Conservation (phyloP, 768 basidiomycete species). For the Boletus reticuloceps region DNA sequence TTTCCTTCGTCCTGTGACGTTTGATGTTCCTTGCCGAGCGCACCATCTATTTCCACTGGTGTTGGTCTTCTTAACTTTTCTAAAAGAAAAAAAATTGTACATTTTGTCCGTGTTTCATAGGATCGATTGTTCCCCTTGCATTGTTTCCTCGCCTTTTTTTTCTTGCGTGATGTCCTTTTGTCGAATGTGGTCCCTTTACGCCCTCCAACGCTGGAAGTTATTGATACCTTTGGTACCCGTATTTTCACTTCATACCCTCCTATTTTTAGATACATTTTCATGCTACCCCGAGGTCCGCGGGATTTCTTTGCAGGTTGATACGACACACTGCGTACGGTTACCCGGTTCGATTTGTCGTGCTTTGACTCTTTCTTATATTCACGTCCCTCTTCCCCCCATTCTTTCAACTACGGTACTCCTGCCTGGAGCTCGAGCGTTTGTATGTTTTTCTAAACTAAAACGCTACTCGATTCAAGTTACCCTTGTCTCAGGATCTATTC, state of each 20-base stretch:
- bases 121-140: not conserved
- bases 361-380: not conserved
- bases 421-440: conserved; percentile 24
- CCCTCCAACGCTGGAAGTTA: conserved; percentile 7
- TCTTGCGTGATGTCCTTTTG: conserved; percentile 5
- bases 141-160: not conserved
- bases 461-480: not conserved
- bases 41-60: not conserved
- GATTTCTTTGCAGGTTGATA: not conserved
- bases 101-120: conserved; percentile 12
- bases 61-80: not conserved
- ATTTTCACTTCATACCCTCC: conserved; percentile 18
- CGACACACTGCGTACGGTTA: conserved; percentile 1
- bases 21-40: not conserved
- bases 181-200: not conserved
- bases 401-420: not conserved
- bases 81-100: conserved; percentile 14
- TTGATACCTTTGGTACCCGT: conserved; percentile 20
- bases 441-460: conserved; percentile 5
- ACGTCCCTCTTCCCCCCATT: not conserved
- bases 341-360: not conserved
- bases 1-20: not conserved
- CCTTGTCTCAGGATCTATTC: too few relatives aligned
- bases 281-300: not conserved
- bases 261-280: too few relatives aligned